A percentile compares a stretch with the other conserved stretches of the same genome.
Conservation (phyloP, 768 basidiomycete genomes). For the Rhizopogon vulgaris region DNA sequence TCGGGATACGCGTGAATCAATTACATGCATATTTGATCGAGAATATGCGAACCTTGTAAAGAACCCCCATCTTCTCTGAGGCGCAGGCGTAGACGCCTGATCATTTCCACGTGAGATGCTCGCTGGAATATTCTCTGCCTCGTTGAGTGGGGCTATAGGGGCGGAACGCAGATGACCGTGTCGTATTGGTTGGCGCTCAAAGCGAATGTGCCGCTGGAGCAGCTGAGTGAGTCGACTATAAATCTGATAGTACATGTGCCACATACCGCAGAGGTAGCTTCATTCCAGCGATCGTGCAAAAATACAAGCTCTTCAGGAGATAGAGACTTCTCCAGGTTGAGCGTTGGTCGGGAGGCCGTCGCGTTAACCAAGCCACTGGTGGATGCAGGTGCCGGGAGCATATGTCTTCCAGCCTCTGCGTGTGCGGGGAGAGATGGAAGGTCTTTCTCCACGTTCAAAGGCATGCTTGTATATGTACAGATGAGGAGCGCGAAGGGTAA, state of each 20-base stretch:
- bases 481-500: background rate
- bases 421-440: conserved; percentile 17
- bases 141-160: conserved; percentile 7
- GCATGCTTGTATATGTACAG: conserved; percentile 3
- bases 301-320: conserved; percentile 13
- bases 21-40: background rate
- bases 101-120: background rate
- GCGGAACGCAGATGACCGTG: background rate
- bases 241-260: background rate
- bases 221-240: background rate
- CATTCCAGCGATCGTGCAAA: conserved; percentile 22
- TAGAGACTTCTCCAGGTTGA: conserved; percentile 12
- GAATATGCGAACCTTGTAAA: conserved; percentile 13
- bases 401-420: background rate
- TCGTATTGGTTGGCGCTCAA: conserved; percentile 10
- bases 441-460: conserved; percentile 12
- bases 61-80: conserved; percentile 13
- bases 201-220: conserved; percentile 16
- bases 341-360: conserved; percentile 11
- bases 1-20: background rate
- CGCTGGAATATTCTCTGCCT: background rate
- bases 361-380: background rate
- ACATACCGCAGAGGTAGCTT: conserved; percentile 15
- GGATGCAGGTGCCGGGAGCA: background rate
- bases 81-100: background rate